Conservation (phyloP, 2,329 filamentous ascomycete species). For the Metarhizium humberi region DNA sequence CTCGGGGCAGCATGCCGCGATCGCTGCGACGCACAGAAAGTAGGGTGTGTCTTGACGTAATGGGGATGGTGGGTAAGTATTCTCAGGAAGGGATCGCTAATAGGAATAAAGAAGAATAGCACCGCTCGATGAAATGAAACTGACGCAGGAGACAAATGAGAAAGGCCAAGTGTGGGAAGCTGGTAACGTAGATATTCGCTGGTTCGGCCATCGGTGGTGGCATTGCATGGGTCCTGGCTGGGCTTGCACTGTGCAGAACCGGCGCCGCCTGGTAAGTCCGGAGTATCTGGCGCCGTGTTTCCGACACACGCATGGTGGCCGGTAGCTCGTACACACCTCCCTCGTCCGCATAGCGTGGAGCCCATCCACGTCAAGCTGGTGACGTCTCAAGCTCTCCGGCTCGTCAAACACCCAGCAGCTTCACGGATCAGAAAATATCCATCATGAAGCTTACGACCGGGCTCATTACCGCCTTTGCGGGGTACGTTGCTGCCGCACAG, state of each 20-base stretch:
- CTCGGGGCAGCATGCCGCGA: conserved; percentile 13
- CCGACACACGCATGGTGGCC: not conserved
- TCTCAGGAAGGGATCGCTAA: not conserved
- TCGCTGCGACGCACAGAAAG: not conserved
- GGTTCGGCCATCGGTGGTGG: not conserved
- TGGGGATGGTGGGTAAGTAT: not conserved
- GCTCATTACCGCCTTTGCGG: conserved; percentile 27
- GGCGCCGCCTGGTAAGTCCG: not conserved
- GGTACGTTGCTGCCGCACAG: conserved; percentile 28
- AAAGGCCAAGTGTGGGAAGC: not conserved
- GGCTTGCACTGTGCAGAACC: not conserved
- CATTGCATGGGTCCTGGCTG: not conserved
- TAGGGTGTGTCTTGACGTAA: not conserved
- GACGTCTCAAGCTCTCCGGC: conserved; percentile 17
- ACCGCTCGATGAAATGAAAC: not conserved
- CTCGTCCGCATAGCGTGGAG: not conserved
- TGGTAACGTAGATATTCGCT: not conserved
- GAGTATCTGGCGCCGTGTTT: conserved; percentile 8
- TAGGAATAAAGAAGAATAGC: not conserved
- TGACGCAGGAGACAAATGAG: not conserved
- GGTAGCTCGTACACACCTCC: not conserved
- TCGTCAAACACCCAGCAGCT: conserved; percentile 19
- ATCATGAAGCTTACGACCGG: conserved; percentile 35
- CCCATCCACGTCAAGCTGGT: conserved; percentile 14
- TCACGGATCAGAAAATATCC: conserved; percentile 17